Conservation (phyloP, 805 yeast species). For the Suhomyces kilbournensis region DNA sequence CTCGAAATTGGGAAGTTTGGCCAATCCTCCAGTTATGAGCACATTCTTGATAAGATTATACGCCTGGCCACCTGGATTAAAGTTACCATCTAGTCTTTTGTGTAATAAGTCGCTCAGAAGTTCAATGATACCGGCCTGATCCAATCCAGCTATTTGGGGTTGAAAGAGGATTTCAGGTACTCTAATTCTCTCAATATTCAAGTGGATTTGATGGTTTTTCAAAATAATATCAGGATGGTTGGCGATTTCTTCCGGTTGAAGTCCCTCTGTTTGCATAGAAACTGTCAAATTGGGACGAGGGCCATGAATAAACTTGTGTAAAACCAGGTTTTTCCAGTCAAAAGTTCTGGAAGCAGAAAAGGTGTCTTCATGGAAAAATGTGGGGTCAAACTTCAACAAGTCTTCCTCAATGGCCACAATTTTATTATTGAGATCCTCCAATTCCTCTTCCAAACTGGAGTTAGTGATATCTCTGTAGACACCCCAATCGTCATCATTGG, state of each 20-base stretch:
- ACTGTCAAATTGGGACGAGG: constrained; percentile 76
- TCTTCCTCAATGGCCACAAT: constrained; percentile 67
- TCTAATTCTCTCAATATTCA: constrained; percentile 86
- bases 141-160: constrained; percentile 91
- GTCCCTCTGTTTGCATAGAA: constrained; percentile 41
- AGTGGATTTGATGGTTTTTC: constrained; percentile 84
- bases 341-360: constrained; percentile 62
- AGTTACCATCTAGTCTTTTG: constrained; percentile 57
- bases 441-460: constrained; percentile 73
- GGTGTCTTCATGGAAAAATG: constrained; percentile 82
- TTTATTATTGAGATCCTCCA: constrained; percentile 66
- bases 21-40: constrained; percentile 84
- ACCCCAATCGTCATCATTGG: constrained; percentile 94
- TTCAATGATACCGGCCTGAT: constrained; percentile 92
- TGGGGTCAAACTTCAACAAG: constrained; percentile 78
- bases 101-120: constrained; percentile 63
- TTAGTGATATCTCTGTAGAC: constrained; percentile 80
- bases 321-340: constrained; percentile 77
- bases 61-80: constrained; percentile 52
- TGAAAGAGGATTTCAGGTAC: constrained; percentile 91
- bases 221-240: constrained; percentile 64
- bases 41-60: constrained; percentile 57
- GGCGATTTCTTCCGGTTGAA: constrained; percentile 42
- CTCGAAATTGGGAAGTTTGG: constrained; percentile 61
- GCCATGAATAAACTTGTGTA: constrained; percentile 87